Evolutionary conservation across 176 grass and related monocot genomes (phyloP), one percentile per base, ranked within the genome.

Genomic region (Musa beccarii): DNA sequence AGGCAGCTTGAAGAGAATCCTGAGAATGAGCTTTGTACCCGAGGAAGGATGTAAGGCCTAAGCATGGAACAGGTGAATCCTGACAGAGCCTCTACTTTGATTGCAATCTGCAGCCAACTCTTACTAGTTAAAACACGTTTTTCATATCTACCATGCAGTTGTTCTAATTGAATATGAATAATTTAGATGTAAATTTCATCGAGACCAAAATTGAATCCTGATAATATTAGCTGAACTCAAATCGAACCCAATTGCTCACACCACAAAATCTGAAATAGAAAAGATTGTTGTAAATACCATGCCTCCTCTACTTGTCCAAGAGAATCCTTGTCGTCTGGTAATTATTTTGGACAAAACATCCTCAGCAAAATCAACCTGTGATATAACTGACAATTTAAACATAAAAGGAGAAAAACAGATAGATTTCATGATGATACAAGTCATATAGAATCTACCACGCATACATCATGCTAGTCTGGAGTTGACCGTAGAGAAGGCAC

Each of bases 231-330:
- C 29, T 34, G 29, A 34, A 34, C 29, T 34, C 29, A 3, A 24
- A 26, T 65, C 23, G 22, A 25, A 20, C 24, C 63, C 63, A 24
- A 12, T 66, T 66, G 63, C 23, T 25, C 25, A 24, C 12, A 66
- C 22, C 17, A 25, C 25, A 22, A 66, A 12, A 26, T 24, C 23
- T 24, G 0, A 66, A 66, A 24, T 24, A 66, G 20, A 43, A 68
- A 34, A 34, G 8, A 6, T 34, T 29, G 22, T 51, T 34, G 25
- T 54, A 52, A 85, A 77, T 87, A 93, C 94, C 94, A 93, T 79
- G 54, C 90, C 94, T 82, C 87, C 88, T 87, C 94, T 91, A 81
- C 90, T 89, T 78, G 88, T 98, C 94, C 94, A 98, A 81, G 82
- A 91, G 76, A 98, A 98, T 22, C 65, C 74, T 78, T 85, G 78